Conservation (phyloP, 371 early-diverging fungal species). For the Lichtheimia hyalospora region DNA sequence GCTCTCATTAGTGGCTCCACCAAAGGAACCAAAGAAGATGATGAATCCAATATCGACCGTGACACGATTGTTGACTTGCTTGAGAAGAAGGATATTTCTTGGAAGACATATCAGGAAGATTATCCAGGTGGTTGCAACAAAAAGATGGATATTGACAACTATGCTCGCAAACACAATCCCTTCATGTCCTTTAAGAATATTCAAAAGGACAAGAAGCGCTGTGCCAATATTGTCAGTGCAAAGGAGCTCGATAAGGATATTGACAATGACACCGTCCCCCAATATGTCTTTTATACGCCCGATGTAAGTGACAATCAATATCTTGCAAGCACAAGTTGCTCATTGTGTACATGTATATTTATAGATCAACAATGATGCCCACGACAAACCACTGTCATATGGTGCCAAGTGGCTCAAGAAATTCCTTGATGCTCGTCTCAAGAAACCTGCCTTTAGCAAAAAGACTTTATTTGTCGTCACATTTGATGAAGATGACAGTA, state of each 20-base stretch:
- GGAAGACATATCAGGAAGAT: conserved; percentile 69
- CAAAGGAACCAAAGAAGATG: conserved; percentile 43
- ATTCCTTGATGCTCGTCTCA: conserved; percentile 55
- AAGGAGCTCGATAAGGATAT: conserved; percentile 52
- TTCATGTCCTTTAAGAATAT: conserved; percentile 59
- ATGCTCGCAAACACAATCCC: conserved; percentile 62
- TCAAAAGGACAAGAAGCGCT: conserved; percentile 39
- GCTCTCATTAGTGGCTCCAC: conserved; percentile 47
- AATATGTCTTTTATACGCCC: conserved; percentile 59
- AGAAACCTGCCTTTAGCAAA: conserved; percentile 40
- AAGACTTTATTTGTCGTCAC: conserved; percentile 58
- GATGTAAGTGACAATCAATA: conserved; percentile 35
- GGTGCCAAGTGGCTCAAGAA: conserved; percentile 57
- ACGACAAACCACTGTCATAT: conserved; percentile 51
- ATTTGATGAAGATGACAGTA: conserved; percentile 51
- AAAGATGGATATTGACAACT: conserved; percentile 24
- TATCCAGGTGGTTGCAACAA: conserved; percentile 51
- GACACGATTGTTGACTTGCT: conserved; percentile 61
- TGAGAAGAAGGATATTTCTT: conserved; percentile 58
- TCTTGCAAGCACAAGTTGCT: background rate
- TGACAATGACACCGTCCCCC: conserved; percentile 43
- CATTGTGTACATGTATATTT: background rate
- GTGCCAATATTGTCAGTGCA: conserved; percentile 54
- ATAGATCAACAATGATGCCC: conserved; percentile 56
- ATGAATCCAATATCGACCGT: conserved; percentile 34